Percentiles rank a stretch among this genome's conserved stretches.
Conservation (phyloP, 495 filamentous ascomycete species). For the Penicillium argentinense region DNA sequence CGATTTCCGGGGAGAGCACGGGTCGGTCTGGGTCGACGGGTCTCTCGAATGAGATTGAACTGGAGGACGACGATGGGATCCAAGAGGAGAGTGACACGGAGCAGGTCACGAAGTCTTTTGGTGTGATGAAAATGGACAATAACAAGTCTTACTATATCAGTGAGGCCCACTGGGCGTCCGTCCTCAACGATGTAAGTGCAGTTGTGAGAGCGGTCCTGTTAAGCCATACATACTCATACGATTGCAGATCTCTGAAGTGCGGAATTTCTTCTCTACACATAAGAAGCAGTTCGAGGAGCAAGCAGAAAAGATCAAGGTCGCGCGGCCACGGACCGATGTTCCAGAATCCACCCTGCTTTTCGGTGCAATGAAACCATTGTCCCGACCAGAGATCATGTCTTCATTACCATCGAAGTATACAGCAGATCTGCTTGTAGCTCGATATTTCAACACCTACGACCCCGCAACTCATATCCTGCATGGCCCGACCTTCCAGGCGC, state of each 20-base stretch:
- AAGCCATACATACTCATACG: no score
- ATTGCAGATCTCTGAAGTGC: conserved; percentile 92
- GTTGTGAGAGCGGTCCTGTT: no score
- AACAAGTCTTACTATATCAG: conserved; percentile 85
- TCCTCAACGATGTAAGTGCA: conserved; percentile 71
- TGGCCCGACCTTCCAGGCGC: conserved; percentile 78
- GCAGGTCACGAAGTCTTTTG: conserved; percentile 79
- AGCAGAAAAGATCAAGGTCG: conserved; percentile 59
- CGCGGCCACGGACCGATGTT: conserved; percentile 56
- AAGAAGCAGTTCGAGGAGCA: conserved; percentile 70
- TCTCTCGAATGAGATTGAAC: conserved; percentile 53
- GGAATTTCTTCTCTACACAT: conserved; percentile 76
- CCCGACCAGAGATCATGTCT: conserved; percentile 72
- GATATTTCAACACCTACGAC: conserved; percentile 72
- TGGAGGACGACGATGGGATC: conserved; percentile 52
- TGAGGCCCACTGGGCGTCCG: conserved; percentile 85
- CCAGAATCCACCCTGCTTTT: conserved; percentile 74
- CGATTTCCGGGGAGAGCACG: conserved; percentile 61
- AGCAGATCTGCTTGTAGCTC: conserved; percentile 74
- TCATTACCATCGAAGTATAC: conserved; percentile 77
- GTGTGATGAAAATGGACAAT: conserved; percentile 83
- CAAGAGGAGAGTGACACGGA: conserved; percentile 82
- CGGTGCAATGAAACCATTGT: conserved; percentile 62
- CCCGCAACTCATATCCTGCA: conserved; percentile 82
- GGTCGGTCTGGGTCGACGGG: conserved; percentile 47